Evolutionary conservation across 345 rosid species (phyloP).

Genomic region (Lepidium didymum): DNA sequence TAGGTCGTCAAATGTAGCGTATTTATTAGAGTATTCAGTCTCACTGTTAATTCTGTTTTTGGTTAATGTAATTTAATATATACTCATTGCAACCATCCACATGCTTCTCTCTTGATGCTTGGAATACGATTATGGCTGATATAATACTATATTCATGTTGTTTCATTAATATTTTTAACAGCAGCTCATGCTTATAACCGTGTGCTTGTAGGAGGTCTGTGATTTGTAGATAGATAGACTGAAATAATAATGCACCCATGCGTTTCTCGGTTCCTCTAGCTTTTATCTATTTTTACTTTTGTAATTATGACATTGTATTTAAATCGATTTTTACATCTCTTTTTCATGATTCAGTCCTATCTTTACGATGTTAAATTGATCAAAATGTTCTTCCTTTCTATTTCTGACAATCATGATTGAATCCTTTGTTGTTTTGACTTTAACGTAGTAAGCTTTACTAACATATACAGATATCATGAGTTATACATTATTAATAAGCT

Average conservation of each 20-base stretch:
- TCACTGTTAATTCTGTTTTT: not conserved
- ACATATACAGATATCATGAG: slow-evolving; percentile 1
- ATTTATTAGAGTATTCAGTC: not conserved
- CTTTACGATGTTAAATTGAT: not conserved
- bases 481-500: not conserved
- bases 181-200: not conserved
- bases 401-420: not conserved
- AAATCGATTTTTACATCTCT: not conserved
- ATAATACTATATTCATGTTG: not conserved
- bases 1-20: not conserved
- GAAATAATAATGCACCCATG: not conserved
- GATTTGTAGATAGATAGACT: not conserved
- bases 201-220: not conserved
- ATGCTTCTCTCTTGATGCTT: not conserved
- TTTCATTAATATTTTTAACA: not conserved
- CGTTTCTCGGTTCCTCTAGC: not conserved
- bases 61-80: not conserved
- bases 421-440: not conserved
- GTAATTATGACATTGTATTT: not conserved
- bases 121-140: not conserved
- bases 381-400: not conserved
- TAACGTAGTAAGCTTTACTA: not conserved
- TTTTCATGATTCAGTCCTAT: not conserved
- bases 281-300: not conserved
- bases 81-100: not conserved